These are phyloP conservation scores for Solanum lycopersicoides DNA, from an alignment of 257 asterid genomes.

Conservation along the genomic window DNA sequence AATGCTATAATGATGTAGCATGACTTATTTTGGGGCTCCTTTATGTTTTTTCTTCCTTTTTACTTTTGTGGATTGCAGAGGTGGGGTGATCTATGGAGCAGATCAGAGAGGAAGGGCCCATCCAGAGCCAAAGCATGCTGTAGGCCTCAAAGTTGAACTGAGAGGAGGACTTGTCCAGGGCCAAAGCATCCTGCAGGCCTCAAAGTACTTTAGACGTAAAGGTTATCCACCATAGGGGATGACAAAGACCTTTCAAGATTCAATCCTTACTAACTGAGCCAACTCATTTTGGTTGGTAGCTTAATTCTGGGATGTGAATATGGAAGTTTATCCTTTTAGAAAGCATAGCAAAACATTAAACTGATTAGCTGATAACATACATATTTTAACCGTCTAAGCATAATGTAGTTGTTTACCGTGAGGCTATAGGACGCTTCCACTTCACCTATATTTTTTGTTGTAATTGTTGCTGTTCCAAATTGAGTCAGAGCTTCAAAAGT, in stretches of 20 bases:
- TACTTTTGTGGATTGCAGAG: not conserved
- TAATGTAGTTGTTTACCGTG: conserved; percentile 40
- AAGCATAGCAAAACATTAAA: not conserved
- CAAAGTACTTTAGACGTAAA: not conserved
- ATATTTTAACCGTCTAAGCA: not conserved
- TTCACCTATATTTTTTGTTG: conserved; percentile 79
- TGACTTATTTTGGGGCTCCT: not conserved
- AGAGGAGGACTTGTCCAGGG: not conserved
- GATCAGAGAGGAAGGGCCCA: not conserved
- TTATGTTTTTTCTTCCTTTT: not conserved
- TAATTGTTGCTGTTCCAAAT: conserved; percentile 76
- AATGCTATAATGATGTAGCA: not conserved
- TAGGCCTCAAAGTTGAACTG: not conserved
- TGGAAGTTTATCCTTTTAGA: not conserved
- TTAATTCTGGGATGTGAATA: not conserved
- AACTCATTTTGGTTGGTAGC: not conserved
- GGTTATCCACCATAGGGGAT: not conserved
- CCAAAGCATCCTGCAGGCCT: not conserved
- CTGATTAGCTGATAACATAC: not conserved
- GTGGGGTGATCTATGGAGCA: not conserved
- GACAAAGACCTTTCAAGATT: not conserved
- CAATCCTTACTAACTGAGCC: not conserved
- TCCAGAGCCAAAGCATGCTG: not conserved
- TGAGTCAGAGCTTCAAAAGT: conserved; percentile 93
- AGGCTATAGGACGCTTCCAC: conserved; percentile 99